Base-by-base conservation (phyloP, 345 rosid genomes). In the Sonneratia alba region DNA sequence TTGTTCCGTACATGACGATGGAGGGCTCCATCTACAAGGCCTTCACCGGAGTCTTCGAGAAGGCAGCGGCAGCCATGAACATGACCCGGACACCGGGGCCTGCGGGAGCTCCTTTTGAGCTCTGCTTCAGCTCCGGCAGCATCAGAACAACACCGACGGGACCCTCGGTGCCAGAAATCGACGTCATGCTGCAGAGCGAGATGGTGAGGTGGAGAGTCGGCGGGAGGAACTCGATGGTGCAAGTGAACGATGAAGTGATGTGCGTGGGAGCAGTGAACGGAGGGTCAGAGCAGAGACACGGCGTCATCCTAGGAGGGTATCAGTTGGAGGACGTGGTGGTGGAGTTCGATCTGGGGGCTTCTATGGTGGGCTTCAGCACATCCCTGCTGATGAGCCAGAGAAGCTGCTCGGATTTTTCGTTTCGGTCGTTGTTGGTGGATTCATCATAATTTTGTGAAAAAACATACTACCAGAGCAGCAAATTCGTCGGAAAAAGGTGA, bases 181-280 rank as follows among this genome's bases (percentile, higher is more conserved):
- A 89, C 14, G 72, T 91, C 4, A 80, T 88, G 69, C 75, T 93
- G 86, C 97, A 93, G 77, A 93, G 97, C 77, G 91, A 91, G 86
- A 83, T 93, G 97, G 90, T 88, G 75, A 86, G 82, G 82, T 93
- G 98, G 98, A 88, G 82, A 73, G 72, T 91, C 22, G 64, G 74
- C 12, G 91, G 88, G 45, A 68, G 73, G 74, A 93, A 82, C 77
- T 79, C 85, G 32, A 75, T 89, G 93, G 96, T 89, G 81, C 70
- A 63, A 43, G 82, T 81, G 68, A 81, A 78, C 14, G 79, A 78
- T 51, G 85, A 79, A 64, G 85, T 81, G 34, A 76, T 78, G 79
- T 93, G 98, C 65, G 78, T 89, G 79, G 98, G 96, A 34, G 68
- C 91, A 53, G 42, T 91, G 38, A 89, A 93, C 68, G 96, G 97